Conservation (phyloP, 2,329 filamentous ascomycete species). For the Epichloe typhina region DNA sequence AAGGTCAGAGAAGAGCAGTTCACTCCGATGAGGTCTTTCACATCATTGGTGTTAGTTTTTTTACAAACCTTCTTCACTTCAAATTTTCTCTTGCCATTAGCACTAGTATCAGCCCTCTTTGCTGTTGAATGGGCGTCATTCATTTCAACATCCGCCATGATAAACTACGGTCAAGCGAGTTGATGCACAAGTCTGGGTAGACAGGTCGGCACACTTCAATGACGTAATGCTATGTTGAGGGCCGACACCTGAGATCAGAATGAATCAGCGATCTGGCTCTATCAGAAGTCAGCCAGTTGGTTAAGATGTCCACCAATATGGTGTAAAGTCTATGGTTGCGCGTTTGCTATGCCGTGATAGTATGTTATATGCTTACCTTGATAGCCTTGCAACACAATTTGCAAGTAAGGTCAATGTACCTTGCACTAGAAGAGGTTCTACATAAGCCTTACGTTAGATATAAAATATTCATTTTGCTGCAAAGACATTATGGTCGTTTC, state of each 20-base stretch:
- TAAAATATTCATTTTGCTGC: background rate
- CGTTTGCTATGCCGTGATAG: background rate
- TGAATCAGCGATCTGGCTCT: background rate
- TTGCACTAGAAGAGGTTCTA: background rate
- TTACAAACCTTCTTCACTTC: conserved; percentile 86
- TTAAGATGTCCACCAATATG: background rate
- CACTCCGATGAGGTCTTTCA: background rate
- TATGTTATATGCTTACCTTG: background rate
- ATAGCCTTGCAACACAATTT: background rate
- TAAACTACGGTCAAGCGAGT: background rate
- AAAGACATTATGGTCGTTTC: background rate
- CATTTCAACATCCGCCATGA: conserved; percentile 96
- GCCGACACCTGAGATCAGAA: background rate
- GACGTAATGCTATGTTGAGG: background rate
- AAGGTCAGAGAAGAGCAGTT: background rate
- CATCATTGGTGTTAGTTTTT: background rate
- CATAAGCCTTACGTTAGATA: background rate
- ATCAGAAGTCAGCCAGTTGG: background rate
- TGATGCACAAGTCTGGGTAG: background rate
- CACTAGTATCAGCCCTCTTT: conserved; percentile 36
- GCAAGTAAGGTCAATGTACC: background rate
- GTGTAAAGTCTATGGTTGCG: background rate
- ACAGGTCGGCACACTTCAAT: background rate
- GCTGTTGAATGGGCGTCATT: conserved; percentile 59
- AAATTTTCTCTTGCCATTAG: conserved; percentile 74